Evolutionary conservation across 2,329 filamentous ascomycete species (phyloP), one percentile per base, ranked within the genome.

Genomic region (Fusarium fujikuroi): DNA sequence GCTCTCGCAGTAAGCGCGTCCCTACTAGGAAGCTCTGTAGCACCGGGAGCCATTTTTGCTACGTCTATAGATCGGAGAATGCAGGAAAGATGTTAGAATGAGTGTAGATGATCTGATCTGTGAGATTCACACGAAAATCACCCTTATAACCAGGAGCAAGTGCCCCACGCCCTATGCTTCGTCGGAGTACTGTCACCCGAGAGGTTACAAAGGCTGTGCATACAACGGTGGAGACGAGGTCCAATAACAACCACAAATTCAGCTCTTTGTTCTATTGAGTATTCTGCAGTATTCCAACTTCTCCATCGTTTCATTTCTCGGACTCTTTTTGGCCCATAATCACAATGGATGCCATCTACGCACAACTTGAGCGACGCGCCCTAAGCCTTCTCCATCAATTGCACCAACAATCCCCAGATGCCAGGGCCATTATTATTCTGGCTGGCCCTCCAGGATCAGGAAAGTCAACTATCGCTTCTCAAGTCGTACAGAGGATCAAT

Each of bases 271-370:
- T n/a, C 10, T 5, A n/a, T 10, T 18, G 9, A 9, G 7, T 23
- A 4, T 15, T 52, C 2, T 34, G 30, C 11, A 14, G 15, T 25
- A 1, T 19, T 36, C 4, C 1, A 23, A 10, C 3, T 19, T 52
- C 1, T 15, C n/a, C 19, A 25, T 7, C 4, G 10, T 5, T 12
- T 10, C 2, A 19, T 7, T 23, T 19, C 8, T 23, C 21, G 2
- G 16, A 2, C 12, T 23, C 4, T 10, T 23, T 15, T 4, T 5
- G 0, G n/a, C 18, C 6, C 16, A 19, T 19, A 1, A 25, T 7
- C 34, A 15, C 25, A 9, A 54, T 54, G 50, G 50, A 54, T 4
- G 19, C 5, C 4, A 28, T 54, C 23, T 54, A 54, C 23, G 1
- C 23, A 18, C 19, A 54, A 12, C 50, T 54, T 8, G 50, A 54